Percentiles rank a stretch among this genome's conserved stretches.
Conservation (phyloP, 192 early-diverging fungal genomes). For the Helicostylum pulchrum region DNA sequence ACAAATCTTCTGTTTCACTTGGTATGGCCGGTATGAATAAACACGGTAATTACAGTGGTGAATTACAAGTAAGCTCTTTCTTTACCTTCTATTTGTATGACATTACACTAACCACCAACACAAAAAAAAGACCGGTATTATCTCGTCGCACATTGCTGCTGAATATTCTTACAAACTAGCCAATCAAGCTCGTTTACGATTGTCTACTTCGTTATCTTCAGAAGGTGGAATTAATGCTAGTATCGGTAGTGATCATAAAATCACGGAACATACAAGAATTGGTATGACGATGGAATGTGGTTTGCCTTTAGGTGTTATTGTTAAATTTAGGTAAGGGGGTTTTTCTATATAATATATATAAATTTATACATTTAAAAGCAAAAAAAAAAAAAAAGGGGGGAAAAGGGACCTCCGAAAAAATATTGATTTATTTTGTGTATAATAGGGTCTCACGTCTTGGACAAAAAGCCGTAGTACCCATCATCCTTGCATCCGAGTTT, state of each 20-base stretch:
- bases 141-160: conserved; percentile 46
- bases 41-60: conserved; percentile 41
- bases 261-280: conserved; percentile 52
- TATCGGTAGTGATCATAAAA: conserved; percentile 53
- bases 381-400: neutral
- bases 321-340: conserved; percentile 48
- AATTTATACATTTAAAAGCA: neutral
- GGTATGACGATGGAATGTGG: conserved; percentile 61
- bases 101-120: neutral
- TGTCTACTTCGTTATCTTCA: conserved; percentile 47
- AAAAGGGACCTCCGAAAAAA: too few species aligned
- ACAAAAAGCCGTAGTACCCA: conserved; percentile 63
- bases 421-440: neutral
- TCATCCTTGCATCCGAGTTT: conserved; percentile 58
- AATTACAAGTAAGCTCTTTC: conserved; percentile 42
- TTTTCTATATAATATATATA: too few species aligned
- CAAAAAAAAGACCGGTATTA: conserved; percentile 46
- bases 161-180: conserved; percentile 49
- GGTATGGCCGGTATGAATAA: conserved; percentile 46
- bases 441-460: conserved; percentile 65
- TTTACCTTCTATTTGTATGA: neutral
- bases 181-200: conserved; percentile 39
- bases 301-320: conserved; percentile 54
- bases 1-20: conserved; percentile 50
- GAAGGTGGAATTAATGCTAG: conserved; percentile 45